These are phyloP conservation scores for Neofusicoccum parvum DNA, from an alignment of 2,329 filamentous ascomycete genomes.

Conservation along the genomic window DNA sequence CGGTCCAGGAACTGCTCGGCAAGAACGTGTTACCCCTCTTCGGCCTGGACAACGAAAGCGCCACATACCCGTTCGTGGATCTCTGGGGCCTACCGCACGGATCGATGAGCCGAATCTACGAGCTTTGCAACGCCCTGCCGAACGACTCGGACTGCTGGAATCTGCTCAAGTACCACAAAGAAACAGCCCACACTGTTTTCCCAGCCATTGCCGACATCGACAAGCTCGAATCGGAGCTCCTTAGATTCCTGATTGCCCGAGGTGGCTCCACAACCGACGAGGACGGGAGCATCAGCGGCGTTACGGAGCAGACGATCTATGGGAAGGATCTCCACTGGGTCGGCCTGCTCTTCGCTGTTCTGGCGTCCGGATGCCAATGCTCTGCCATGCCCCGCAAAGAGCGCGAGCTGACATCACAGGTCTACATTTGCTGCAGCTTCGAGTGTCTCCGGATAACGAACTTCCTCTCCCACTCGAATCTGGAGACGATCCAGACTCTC, in stretches of 20 bases:
- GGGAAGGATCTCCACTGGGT: constrained; percentile 62
- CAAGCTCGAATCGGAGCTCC: constrained; percentile 57
- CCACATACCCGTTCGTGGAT: constrained; percentile 67
- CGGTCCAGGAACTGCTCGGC: constrained; percentile 60
- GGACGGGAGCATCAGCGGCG: constrained; percentile 43
- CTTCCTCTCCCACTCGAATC: constrained; percentile 62
- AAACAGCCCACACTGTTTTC: constrained; percentile 62
- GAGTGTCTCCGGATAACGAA: constrained; percentile 66
- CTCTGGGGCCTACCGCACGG: constrained; percentile 63
- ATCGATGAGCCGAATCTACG: constrained; percentile 58
- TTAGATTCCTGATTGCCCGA: constrained; percentile 56
- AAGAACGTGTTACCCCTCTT: constrained; percentile 63
- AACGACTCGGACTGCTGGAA: constrained; percentile 60
- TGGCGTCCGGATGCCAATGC: constrained; percentile 65
- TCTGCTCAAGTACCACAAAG: constrained; percentile 60
- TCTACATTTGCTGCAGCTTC: constrained; percentile 67
- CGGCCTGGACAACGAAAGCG: constrained; percentile 65
- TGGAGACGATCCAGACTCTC: constrained; percentile 64
- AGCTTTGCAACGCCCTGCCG: constrained; percentile 61
- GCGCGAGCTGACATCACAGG: constrained; percentile 64
- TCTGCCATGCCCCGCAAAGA: constrained; percentile 61
- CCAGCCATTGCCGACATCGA: constrained; percentile 61
- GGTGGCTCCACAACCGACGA: constrained; percentile 43
- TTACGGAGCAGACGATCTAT: constrained; percentile 58
- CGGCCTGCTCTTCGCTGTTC: constrained; percentile 61